phyloP scores from a whole-genome alignment of 140 eudicot genomes.

The Anethum foeniculum region DNA sequence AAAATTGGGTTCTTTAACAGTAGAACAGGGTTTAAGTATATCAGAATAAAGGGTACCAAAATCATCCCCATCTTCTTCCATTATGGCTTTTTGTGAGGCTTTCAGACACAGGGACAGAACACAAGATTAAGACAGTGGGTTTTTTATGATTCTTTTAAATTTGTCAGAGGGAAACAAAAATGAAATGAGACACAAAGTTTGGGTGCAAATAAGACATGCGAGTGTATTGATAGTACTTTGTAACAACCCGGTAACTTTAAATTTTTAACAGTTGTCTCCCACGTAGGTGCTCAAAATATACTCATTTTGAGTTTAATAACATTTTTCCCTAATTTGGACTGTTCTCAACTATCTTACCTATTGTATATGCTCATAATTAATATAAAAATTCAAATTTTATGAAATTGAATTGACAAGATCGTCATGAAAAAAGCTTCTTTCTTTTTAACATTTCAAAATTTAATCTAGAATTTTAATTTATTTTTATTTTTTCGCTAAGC shows the following conservation, averaged over 20 bases:
- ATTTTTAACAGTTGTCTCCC: background rate
- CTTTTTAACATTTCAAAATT: too few species aligned
- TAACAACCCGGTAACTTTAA: background rate
- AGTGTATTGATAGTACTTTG: background rate
- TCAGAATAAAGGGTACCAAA: conserved; percentile 7
- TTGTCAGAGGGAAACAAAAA: background rate
- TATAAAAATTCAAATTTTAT: too few species aligned
- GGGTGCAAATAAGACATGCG: background rate
- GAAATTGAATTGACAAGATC: too few species aligned
- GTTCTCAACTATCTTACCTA: too few species aligned
- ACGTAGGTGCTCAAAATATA: background rate
- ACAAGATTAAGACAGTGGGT: background rate
- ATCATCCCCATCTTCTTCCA: conserved; percentile 4
- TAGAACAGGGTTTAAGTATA: background rate
- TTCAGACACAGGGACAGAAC: background rate
- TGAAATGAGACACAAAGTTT: background rate
- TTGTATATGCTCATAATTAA: too few species aligned
- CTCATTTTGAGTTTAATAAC: background rate
- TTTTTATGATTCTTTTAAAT: background rate
- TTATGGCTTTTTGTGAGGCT: background rate
- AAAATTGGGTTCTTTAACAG: background rate
- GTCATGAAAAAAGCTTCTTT: too few species aligned
- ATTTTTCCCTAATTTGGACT: background rate
- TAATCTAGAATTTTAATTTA: too few species aligned
- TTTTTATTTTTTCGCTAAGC: too few species aligned